These are phyloP conservation scores for Furcasterigmium furcatum DNA, from an alignment of 2,329 filamentous ascomycete genomes.

Conservation along the genomic window DNA sequence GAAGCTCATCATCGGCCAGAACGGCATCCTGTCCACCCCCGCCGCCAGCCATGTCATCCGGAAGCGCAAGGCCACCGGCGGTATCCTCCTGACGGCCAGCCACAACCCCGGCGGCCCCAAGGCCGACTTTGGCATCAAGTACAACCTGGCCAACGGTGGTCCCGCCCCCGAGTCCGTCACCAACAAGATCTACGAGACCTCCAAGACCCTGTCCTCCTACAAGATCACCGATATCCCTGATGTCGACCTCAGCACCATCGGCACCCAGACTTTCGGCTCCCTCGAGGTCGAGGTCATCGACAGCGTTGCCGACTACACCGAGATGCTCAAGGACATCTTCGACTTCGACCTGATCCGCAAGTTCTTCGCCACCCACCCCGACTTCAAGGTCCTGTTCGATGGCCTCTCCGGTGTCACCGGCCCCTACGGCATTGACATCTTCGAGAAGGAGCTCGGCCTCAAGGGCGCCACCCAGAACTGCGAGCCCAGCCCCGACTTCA, in stretches of 20 bases:
- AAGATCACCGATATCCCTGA: slow-evolving; percentile 87
- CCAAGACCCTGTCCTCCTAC: slow-evolving; percentile 87
- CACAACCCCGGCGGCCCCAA: slow-evolving; percentile 96
- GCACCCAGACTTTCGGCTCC: slow-evolving; percentile 76
- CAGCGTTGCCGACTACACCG: slow-evolving; percentile 85
- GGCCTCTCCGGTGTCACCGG: slow-evolving; percentile 93
- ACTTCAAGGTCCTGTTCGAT: slow-evolving; percentile 98
- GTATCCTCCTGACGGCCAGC: slow-evolving; percentile 93
- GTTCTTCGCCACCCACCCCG: slow-evolving; percentile 81
- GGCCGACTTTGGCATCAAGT: slow-evolving; percentile 99
- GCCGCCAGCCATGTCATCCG: slow-evolving; percentile 95
- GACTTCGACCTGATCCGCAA: slow-evolving; percentile 94
- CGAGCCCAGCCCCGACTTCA: slow-evolving; percentile 88
- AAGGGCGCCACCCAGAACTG: slow-evolving; percentile 83
- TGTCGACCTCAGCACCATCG: slow-evolving; percentile 79
- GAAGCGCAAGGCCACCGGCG: slow-evolving; percentile 90
- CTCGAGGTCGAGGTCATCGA: slow-evolving; percentile 96
- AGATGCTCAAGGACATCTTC: slow-evolving; percentile 98
- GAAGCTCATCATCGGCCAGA: slow-evolving; percentile 94
- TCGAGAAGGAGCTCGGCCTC: slow-evolving; percentile 88
- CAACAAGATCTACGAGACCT: slow-evolving; percentile 56
- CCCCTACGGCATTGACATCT: slow-evolving; percentile 91
- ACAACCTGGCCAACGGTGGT: slow-evolving; percentile 95
- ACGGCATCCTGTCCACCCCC: slow-evolving; percentile 94
- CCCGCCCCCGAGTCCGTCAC: slow-evolving; percentile 59